phyloP scores from a whole-genome alignment of 169 alveolate species.

The Perkinsus marinus region DNA sequence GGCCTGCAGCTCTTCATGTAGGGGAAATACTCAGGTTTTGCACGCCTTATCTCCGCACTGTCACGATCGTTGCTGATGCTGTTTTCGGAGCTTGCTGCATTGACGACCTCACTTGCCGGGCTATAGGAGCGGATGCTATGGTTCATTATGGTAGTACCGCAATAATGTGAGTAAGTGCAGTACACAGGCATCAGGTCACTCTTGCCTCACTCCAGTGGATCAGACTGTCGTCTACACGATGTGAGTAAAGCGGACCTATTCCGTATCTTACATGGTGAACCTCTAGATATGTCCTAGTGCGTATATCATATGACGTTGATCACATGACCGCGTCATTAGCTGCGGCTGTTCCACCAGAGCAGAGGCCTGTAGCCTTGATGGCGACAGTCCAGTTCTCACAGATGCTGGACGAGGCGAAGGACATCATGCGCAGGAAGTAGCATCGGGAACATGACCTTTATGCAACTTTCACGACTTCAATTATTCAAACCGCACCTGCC shows the following conservation, averaged over 20 bases:
- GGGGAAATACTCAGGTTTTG: neutral
- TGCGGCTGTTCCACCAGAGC: neutral
- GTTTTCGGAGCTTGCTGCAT: conserved; percentile 99
- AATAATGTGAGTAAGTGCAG: too few species aligned
- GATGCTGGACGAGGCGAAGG: neutral
- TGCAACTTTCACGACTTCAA: too few species aligned
- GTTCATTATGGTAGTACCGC: conserved; percentile 75
- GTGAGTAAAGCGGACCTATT: conserved; percentile 12
- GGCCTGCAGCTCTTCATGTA: neutral
- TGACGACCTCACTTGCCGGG: conserved; percentile 81
- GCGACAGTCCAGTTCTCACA: conserved; percentile 70
- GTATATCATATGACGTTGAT: neutral
- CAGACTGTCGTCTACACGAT: neutral
- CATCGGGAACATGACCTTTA: too few species aligned
- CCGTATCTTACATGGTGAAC: neutral
- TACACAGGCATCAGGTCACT: conserved; percentile 50
- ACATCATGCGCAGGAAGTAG: neutral
- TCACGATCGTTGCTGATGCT: conserved; percentile 78
- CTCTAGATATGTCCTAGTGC: neutral
- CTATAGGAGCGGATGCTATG: conserved; percentile 80
- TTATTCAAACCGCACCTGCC: too few species aligned
- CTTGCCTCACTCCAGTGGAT: conserved; percentile 88
- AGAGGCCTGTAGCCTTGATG: conserved; percentile 26
- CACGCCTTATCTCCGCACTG: neutral
- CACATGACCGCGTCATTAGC: neutral